Evolutionary conservation across 345 rosid species (phyloP), one percentile per base, ranked within the genome.

Genomic region (Citrus sp.): DNA sequence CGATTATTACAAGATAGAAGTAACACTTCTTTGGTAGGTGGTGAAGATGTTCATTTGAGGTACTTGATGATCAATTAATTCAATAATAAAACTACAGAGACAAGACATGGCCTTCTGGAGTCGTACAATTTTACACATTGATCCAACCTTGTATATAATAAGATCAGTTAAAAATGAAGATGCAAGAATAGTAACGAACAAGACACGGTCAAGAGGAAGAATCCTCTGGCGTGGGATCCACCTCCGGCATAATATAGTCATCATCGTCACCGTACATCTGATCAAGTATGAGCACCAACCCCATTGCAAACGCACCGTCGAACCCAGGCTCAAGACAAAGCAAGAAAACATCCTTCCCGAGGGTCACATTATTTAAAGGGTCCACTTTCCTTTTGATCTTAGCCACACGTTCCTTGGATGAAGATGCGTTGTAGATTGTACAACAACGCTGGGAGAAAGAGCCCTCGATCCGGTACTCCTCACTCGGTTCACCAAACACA

Each of bases 311-410:
- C 4, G 91, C 87, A 2, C 78, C 84, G 68, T 88, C 87, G 37
- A 86, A 87, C 5, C 91, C 81, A 1, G 93, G 87, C 85, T 73
- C 83, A 0, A 90, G 70, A 64, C 82, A 78, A 4, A 88, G 40
- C 22, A 84, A 72, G 78, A 90, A 87, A 8, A 86, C 89, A 73
- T 90, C 91, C 83, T 87, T 90, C 37, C 87, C 90, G 4, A 88
- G 88, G 70, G 82, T 80, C 28, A 90, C 86, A 25, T 81, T 75
- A 19, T 87, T 90, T 16, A 88, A 73, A 35, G 87, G 73, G 19
- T 88, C 94, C 55, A 88, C 94, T 72, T 90, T 88, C 66, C 92
- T 85, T 67, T 81, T 79, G 67, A 90, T 90, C 90, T 86, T 88
- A 16, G 88, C 91, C 85, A 86, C 86, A 0, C 80, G 46, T 24